Base-by-base conservation (phyloP, 805 yeast genomes). In the Ascoidea asiatica region DNA sequence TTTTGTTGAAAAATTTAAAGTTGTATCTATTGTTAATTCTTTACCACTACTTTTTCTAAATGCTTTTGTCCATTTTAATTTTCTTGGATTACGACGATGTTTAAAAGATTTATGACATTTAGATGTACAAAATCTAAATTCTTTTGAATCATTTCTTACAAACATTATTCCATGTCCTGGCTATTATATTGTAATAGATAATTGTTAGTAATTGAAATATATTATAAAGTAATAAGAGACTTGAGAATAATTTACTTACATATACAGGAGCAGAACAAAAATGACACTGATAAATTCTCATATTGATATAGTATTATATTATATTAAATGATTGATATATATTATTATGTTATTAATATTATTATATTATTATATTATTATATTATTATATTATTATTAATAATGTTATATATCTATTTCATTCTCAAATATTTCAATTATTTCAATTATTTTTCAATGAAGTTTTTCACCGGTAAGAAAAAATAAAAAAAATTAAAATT, bases 41-140 rank as follows among this genome's bases (percentile, higher is more conserved):
- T 92, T 92, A 58, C 98, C 98, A 40, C 97, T 97, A 50, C 97
- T 95, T 65, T 92, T 92, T 69, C 98, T 79, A 75, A 92, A 92
- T 1, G 98, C 97, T 65, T 92, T 92, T 46, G 98, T 92, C 98
- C 98, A 92, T 67, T 77, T 84, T 66, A 89, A 79, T 66, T 92
- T 92, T 70, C 98, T 81, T 56, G 98, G 98, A 70, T 92, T 92
- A 67, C 98, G 81, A 73, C 95, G 88, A 70, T 88, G 94, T 64
- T 92, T 92, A 79, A 92, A 92, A 45, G 88, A 82, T 63, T 89
- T 87, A 69, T 92, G 98, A 70, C 98, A 92, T 63, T 92, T 92
- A 49, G 97, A 88, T 62, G 97, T 86, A 58, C 98, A 92, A 70
- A 92, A 92, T 57, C 95, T 74, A 64, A 92, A 92, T 66, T 88